phyloP scores from a whole-genome alignment of 805 yeast species.

The Yamadazyma akitaensis region DNA sequence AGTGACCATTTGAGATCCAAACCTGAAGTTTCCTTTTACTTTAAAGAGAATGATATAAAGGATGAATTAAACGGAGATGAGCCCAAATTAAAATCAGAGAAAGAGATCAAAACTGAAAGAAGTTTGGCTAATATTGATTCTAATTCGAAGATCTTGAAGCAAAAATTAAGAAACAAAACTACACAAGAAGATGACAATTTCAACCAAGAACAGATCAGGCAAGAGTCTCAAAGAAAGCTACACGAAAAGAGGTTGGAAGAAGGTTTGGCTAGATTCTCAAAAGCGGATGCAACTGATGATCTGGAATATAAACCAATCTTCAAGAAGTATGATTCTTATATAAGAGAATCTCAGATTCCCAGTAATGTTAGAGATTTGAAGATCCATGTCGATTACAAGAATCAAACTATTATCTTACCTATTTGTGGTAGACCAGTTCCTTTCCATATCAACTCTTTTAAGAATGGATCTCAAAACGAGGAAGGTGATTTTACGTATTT shows the following conservation, averaged over 20 bases:
- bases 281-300: conserved; percentile 68
- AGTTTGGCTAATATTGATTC: conserved; percentile 27
- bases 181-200: conserved; percentile 62
- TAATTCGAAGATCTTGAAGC: conserved; percentile 68
- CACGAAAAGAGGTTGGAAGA: conserved; percentile 84
- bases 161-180: conserved; percentile 75
- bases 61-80: conserved; percentile 22
- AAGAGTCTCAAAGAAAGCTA: conserved; percentile 75
- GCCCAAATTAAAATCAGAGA: conserved; percentile 36
- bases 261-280: conserved; percentile 78
- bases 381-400: conserved; percentile 81
- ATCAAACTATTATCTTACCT: conserved; percentile 87
- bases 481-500: conserved; percentile 93
- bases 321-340: conserved; percentile 90
- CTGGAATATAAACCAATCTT: conserved; percentile 68
- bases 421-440: conserved; percentile 97
- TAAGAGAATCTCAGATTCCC: conserved; percentile 92
- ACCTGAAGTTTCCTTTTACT: conserved; percentile 77
- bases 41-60: conserved; percentile 51
- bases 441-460: conserved; percentile 90
- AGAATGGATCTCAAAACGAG: conserved; percentile 91
- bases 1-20: conserved; percentile 72
- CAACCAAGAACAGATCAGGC: conserved; percentile 72
- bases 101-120: conserved; percentile 31
- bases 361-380: conserved; percentile 74